These are phyloP conservation scores for Colletotrichum liriopes DNA, from an alignment of 2,329 filamentous ascomycete genomes.

Conservation along the genomic window DNA sequence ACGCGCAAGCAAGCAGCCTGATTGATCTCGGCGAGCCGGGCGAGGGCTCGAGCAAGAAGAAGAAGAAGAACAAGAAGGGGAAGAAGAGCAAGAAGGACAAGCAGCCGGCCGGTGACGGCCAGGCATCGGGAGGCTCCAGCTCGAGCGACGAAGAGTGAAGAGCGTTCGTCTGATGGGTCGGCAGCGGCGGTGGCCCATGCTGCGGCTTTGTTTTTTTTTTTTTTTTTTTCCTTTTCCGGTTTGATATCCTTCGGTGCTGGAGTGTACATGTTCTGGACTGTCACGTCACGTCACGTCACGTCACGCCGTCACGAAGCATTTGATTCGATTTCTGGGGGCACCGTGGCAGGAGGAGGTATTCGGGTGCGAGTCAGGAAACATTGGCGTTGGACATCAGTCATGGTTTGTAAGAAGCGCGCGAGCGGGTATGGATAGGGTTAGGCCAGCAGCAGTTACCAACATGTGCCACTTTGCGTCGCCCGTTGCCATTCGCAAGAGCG, in stretches of 20 bases:
- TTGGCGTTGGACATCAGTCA: slow-evolving; percentile 18
- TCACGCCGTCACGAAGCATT: slow-evolving; percentile 6
- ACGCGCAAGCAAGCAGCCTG: slow-evolving; percentile 20
- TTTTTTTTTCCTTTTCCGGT: no score
- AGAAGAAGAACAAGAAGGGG: slow-evolving; percentile 18
- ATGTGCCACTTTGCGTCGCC: not conserved
- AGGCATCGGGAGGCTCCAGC: slow-evolving; percentile 9
- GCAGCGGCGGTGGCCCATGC: not conserved
- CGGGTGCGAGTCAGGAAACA: slow-evolving; percentile 16
- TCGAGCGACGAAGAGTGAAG: slow-evolving; percentile 38
- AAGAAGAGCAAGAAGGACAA: slow-evolving; percentile 38
- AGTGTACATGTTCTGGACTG: not conserved
- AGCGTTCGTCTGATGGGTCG: slow-evolving; percentile 3
- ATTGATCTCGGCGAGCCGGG: slow-evolving; percentile 23
- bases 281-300: slow-evolving; percentile 4
- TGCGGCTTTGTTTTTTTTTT: not conserved
- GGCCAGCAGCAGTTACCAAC: slow-evolving; percentile 13
- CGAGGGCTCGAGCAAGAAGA: slow-evolving; percentile 9
- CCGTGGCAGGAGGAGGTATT: not conserved
- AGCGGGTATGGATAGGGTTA: not conserved
- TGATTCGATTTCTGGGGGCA: not conserved
- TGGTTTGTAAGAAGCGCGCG: slow-evolving; percentile 19
- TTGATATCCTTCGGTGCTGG: not conserved
- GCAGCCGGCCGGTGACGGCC: slow-evolving; percentile 4
- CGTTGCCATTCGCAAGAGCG: not conserved